A percentile compares a stretch with the other conserved stretches of the same genome.
These are phyloP conservation scores for Solanum bukasovii DNA, from an alignment of 257 asterid genomes.

Conservation along the genomic window DNA sequence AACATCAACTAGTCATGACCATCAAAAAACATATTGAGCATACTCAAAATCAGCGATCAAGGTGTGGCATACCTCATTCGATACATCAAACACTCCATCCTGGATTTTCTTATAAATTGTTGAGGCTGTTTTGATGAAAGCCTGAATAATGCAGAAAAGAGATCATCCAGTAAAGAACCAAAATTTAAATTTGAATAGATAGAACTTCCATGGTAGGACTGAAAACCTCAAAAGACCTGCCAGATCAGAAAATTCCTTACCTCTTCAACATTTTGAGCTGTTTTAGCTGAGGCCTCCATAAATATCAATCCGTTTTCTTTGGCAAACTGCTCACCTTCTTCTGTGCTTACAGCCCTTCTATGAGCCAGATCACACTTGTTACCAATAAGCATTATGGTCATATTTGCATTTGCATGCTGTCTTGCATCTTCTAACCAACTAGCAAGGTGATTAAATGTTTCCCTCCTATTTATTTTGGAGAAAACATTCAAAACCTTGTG, in stretches of 20 bases:
- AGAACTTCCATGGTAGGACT: background rate
- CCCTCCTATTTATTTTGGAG: conserved; percentile 5
- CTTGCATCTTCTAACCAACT: conserved; percentile 51
- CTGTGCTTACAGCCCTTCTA: conserved; percentile 75
- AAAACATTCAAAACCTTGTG: background rate
- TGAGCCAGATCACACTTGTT: conserved; percentile 71
- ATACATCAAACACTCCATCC: conserved; percentile 16
- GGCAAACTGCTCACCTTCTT: conserved; percentile 83
- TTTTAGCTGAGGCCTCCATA: conserved; percentile 22
- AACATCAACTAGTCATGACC: background rate
- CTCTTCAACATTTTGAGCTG: conserved; percentile 24
- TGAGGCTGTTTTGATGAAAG: conserved; percentile 16
- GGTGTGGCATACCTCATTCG: conserved; percentile 9
- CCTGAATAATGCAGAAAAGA: background rate
- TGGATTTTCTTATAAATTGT: conserved; percentile 12
- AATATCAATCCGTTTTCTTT: conserved; percentile 54
- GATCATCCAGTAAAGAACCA: background rate
- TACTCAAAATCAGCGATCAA: background rate
- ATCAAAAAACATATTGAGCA: background rate
- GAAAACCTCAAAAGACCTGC: background rate
- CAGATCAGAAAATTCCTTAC: background rate
- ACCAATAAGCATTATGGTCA: conserved; percentile 69
- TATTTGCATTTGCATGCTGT: conserved; percentile 60
- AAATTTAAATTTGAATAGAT: background rate
- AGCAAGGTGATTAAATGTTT: conserved; percentile 22